Evolutionary conservation across 2,329 filamentous ascomycete genomes (phyloP), one percentile per base, ranked within the genome.

Genomic region (Apiospora rasikravindrae): DNA sequence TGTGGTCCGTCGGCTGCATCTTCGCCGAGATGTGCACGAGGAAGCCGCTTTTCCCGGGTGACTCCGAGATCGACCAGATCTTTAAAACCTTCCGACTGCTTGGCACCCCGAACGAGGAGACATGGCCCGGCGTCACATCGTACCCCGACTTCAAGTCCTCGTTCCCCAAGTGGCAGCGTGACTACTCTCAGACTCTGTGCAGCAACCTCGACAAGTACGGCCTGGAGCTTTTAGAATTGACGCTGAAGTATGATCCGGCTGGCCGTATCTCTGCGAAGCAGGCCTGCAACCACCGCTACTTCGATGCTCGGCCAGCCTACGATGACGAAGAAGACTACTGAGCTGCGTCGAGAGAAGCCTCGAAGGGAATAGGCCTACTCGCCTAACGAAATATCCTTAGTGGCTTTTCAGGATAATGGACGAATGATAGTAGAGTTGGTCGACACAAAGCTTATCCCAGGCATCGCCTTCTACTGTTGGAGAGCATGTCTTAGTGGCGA

Each of bases 21-120:
- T 97, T 98, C 82, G 95, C 95, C 13, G 95, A 98, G 83, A 98
- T 98, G 95, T 97, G 94, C 84, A 98, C 95, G 1, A 90, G 94
- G 78, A 97, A 97, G 84, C 94, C 95, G 6, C 87, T 98, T 61
- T 98, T 98, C 86, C 94, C 95, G 16, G 95, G 95, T 72, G 95
- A 98, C 81, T 96, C 94, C 6, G 94, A 97, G 81, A 97, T 97
- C 83, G 94, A 97, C 79, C 94, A 97, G 83, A 97, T 97, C 80
- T 97, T 97, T 88, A 96, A 96, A 85, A 97, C 92, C 81, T 98
- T 98, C 91, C 90, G 92, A 73, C 83, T 94, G 47, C 89, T 98
- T 51, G 94, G 95, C 75, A 98, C 95, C 4, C 95, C 95, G 4
- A 90, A 90, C 70, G 95, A 98, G 80, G 87, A 90, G 10, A 87